These are phyloP conservation scores for Parsonsia alboflavescens DNA, from an alignment of 257 asterid species.

Conservation along the genomic window DNA sequence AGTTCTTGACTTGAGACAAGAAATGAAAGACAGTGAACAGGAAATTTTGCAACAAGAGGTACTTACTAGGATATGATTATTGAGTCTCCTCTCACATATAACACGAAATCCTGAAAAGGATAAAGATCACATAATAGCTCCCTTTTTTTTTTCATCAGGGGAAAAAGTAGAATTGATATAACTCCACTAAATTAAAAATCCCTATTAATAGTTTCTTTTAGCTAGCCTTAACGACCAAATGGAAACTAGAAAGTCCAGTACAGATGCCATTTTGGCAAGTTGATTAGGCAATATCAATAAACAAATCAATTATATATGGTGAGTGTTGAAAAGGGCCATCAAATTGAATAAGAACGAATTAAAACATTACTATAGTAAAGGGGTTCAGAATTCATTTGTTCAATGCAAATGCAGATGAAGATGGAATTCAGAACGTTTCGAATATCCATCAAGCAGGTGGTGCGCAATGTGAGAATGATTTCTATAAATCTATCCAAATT, in stretches of 20 bases:
- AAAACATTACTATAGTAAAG: not conserved
- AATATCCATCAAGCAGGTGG: conserved; percentile 8
- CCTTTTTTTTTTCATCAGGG: not conserved
- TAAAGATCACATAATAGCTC: conserved; percentile 2
- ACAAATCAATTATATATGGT: not conserved
- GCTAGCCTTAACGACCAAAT: not conserved
- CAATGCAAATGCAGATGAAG: not conserved
- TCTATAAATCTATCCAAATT: too few relatives aligned
- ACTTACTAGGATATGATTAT: not conserved
- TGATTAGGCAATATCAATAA: not conserved
- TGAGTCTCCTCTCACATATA: not conserved
- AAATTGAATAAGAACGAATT: conserved; percentile 3
- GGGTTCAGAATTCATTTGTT: conserved; percentile 9
- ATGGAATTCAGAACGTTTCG: not conserved
- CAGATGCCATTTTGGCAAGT: conserved; percentile 1
- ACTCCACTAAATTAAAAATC: conserved; percentile 5
- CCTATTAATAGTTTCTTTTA: not conserved
- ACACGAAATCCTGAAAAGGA: not conserved
- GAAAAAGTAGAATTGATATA: not conserved
- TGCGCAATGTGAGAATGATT: conserved; percentile 6
- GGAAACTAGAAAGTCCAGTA: not conserved
- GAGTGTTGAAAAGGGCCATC: not conserved
- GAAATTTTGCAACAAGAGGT: not conserved
- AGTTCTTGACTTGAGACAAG: conserved; percentile 20
- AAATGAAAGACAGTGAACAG: not conserved